Percentiles rank a stretch among this genome's conserved stretches.
Evolutionary conservation across 2,329 filamentous ascomycete genomes (phyloP).

Genomic region (Xenoacremonium recifei): DNA sequence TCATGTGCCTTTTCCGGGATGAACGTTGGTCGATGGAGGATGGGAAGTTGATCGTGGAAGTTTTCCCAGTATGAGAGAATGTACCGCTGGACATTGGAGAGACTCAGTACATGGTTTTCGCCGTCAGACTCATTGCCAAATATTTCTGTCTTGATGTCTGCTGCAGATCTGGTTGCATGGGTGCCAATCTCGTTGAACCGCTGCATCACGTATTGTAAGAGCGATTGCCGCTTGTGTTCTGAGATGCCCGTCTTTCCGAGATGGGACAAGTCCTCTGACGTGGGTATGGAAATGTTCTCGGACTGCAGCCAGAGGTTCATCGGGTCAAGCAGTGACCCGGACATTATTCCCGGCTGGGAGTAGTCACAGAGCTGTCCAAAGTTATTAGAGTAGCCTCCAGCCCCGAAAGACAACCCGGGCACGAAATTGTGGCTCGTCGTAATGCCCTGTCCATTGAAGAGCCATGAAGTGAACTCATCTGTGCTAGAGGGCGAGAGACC

Average conservation of each 20-base stretch:
- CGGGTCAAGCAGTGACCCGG: conserved; percentile 23
- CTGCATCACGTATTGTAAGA: conserved; percentile 28
- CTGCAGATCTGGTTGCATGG: conserved; percentile 24
- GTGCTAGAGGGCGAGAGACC: conserved; percentile 26
- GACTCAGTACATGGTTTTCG: conserved; percentile 23
- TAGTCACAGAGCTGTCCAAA: conserved; percentile 28
- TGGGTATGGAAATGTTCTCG: conserved; percentile 21
- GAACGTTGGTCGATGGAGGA: conserved; percentile 25
- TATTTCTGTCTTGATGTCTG: conserved; percentile 27
- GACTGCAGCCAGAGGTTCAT: conserved; percentile 29
- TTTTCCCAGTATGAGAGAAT: conserved; percentile 27
- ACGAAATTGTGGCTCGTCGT: conserved; percentile 22
- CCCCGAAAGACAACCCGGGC: conserved; percentile 16
- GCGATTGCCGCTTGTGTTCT: conserved; percentile 25
- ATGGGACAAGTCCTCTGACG: conserved; percentile 20
- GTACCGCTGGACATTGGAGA: conserved; percentile 23
- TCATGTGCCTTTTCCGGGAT: conserved; percentile 27
- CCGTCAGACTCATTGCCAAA: conserved; percentile 26
- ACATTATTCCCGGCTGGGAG: conserved; percentile 22
- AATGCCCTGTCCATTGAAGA: conserved; percentile 24
- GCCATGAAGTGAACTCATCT: conserved; percentile 26
- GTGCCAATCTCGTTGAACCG: conserved; percentile 27
- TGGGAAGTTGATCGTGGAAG: conserved; percentile 26
- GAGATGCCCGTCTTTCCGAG: conserved; percentile 23
- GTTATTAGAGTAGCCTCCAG: conserved; percentile 26